Conservation (phyloP, 2,329 filamentous ascomycete species). For the Cercospora zeina region DNA sequence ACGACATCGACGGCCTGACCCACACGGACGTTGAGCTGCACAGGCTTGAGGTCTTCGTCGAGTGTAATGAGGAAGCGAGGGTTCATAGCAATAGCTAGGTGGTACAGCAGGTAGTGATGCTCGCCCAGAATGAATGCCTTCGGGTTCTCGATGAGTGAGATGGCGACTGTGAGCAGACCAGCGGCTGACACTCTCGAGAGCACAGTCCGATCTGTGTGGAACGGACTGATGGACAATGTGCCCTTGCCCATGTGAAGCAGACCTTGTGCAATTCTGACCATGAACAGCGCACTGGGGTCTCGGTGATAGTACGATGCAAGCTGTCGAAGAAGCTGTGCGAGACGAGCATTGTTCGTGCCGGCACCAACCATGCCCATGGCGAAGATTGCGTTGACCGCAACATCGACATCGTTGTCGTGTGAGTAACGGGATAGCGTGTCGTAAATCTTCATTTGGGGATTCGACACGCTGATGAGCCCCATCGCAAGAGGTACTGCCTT, state of each 20-base stretch:
- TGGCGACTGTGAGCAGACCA: conserved; percentile 82
- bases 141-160: conserved; percentile 85
- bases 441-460: conserved; percentile 99
- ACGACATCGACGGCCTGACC: conserved; percentile 98
- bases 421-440: conserved; percentile 96
- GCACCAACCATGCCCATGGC: conserved; percentile 97
- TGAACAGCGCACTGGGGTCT: conserved; percentile 93
- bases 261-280: conserved; percentile 98
- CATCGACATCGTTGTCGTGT: conserved; percentile 97
- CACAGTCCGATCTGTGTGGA: conserved; percentile 97
- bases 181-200: conserved; percentile 88
- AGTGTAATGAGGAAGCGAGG: conserved; percentile 94
- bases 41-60: conserved; percentile 88
- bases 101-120: conserved; percentile 93
- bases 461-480: conserved; percentile 94
- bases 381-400: conserved; percentile 97
- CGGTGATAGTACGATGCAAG: conserved; percentile 97
- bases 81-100: conserved; percentile 93
- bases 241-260: conserved; percentile 99
- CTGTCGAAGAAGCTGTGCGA: conserved; percentile 91
- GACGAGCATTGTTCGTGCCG: conserved; percentile 94
- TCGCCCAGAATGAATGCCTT: conserved; percentile 76
- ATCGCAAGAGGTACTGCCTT: conserved; percentile 94
- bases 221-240: conserved; percentile 92
- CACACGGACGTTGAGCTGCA: conserved; percentile 94